Evolutionary conservation across 129 eudicot species (phyloP), one percentile per base, ranked within the genome.

Genomic region (Flaveria ramosissima): DNA sequence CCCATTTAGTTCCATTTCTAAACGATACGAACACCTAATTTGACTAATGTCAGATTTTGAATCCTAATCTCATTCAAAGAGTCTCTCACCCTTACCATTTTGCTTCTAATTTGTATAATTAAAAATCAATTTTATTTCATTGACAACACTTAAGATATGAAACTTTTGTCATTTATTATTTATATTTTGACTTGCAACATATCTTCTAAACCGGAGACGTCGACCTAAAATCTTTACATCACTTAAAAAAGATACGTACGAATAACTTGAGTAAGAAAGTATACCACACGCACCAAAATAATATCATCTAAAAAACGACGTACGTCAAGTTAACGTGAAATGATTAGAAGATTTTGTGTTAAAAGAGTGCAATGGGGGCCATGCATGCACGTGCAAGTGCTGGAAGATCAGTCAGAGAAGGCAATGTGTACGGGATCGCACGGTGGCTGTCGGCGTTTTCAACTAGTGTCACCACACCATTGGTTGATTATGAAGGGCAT

Each of bases 311-410:
- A 62, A 64, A 30, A 56, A 3, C 14, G 53, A 57, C 51, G 63
- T 47, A 32, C 55, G 56, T 78, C 6, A 65, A 50, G 20, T 45
- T 52, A 27, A 59, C 51, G 46, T 39, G 71, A 66, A 7, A 41
- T 41, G 71, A 66, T 66, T 42, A 66, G 27, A 8, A 17, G 60
- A 80, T 67, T 68, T 80, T 67, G 79, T 80, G 69, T 80, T 19
- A 73, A 68, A 30, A 67, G 84, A 80, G 84, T 74, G 80, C 57
- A 74, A 80, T 42, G 46, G 45, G 76, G 76, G 71, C 23, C 79
- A 78, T 43, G 79, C 75, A 80, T 66, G 84, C 84, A 80, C 80
- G 84, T 80, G 84, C 68, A 73, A 21, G 17, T 73, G 83, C 67
- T 72, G 68, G 83, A 8, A 13, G 23, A 23, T 69, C 75, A 80